Base-by-base conservation (phyloP, 2,329 filamentous ascomycete genomes). In the Cladosporium sp. region DNA sequence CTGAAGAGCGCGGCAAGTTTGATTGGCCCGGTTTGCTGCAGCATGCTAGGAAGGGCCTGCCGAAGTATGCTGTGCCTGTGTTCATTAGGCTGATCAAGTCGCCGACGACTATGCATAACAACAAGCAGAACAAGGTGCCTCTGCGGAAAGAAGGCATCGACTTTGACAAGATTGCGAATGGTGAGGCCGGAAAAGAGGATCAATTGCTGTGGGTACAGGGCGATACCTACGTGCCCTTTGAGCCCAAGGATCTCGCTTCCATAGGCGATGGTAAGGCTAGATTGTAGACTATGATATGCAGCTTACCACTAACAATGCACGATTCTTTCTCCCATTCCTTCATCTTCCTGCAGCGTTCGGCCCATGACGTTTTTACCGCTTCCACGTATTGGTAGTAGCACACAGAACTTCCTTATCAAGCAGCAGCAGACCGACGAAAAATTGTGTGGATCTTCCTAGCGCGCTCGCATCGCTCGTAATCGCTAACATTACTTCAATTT, bases 131-230 rank as follows among this genome's bases (percentile, higher is more conserved):
- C 68, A 92, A 92, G 0, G 93, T 99, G 13, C 94, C 94, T 0
- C 70, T 97, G 56, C 83, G 94, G 47, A 88, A 86, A 57, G 91
- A 99, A 75, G 92, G 97, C 56, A 95, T 99, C 60, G 90, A 99
- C 56, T 78, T 89, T 58, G 94, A 99, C 75, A 89, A 92, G 70
- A 70, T 78, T 17, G 74, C 68, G 13, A 76, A 78, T 60, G 78
- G 77, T 8, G 66, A 70, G 9, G 75, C 72, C n/a, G 73, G 74
- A 0, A 66, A 66, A 45, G 68, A 68, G 22, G 78, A 83, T 69
- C 71, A 67, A n/a, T 68, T 84, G 35, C 68, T 79, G 25, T 84
- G 80, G 80, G 67, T 78, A 59, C 73, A 73, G n/a, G 74, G 78
- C 22, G 77, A 76, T 2, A 61, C 65, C 2, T 89, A 89, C 70